These are phyloP conservation scores for Jacaranda mimosifolia DNA, from an alignment of 257 asterid species.

Conservation along the genomic window DNA sequence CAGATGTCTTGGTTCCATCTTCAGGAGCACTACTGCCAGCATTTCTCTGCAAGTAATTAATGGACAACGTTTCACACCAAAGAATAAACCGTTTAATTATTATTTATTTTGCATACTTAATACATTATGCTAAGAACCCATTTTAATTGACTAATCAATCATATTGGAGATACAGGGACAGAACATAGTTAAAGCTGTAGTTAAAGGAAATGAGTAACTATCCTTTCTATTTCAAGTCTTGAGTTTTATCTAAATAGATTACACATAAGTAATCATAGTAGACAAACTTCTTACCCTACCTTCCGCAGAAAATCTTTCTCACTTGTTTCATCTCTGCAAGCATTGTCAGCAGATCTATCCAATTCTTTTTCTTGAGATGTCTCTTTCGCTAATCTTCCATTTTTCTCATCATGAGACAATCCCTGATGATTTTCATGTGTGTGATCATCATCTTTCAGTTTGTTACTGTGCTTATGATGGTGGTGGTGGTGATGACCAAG, in stretches of 20 bases:
- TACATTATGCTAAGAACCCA: conserved; percentile 1
- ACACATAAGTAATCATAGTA: neutral
- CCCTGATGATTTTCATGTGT: conserved; percentile 53
- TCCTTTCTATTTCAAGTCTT: neutral
- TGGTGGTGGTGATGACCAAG: conserved; percentile 84
- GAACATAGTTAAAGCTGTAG: neutral
- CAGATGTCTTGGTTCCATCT: conserved; percentile 40
- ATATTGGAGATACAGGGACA: conserved; percentile 15
- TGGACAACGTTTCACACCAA: conserved; percentile 16
- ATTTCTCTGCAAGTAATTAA: conserved; percentile 65
- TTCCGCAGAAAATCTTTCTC: conserved; percentile 60
- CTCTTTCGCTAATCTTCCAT: conserved; percentile 40
- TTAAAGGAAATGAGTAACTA: conserved; percentile 2
- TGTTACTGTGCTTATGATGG: conserved; percentile 60
- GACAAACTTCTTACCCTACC: conserved; percentile 59
- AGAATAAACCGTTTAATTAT: conserved; percentile 15
- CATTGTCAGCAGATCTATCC: conserved; percentile 48
- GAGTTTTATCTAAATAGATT: neutral
- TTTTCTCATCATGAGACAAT: conserved; percentile 47
- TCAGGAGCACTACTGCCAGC: conserved; percentile 47
- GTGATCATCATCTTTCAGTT: conserved; percentile 59
- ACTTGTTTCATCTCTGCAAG: conserved; percentile 43
- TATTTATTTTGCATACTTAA: conserved; percentile 11
- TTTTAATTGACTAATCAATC: conserved; percentile 28
- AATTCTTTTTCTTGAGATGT: conserved; percentile 44